Evolutionary conservation across 805 yeast genomes (phyloP).

Genomic region (Starmerella floris): DNA sequence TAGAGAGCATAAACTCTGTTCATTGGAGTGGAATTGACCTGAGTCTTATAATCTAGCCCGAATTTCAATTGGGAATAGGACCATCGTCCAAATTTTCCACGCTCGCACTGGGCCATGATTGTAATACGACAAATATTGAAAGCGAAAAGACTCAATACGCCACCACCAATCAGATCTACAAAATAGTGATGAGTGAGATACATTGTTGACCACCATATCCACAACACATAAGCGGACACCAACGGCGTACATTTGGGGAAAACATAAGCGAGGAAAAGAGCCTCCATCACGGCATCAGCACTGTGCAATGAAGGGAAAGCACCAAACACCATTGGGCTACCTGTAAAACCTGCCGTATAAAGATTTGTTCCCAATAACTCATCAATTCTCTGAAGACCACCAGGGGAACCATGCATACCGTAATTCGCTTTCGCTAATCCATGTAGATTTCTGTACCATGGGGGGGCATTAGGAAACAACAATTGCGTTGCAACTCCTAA

Average conservation of each 20-base stretch:
- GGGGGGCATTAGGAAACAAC: slow-evolving; percentile 87
- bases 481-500: slow-evolving; percentile 74
- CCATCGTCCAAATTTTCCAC: slow-evolving; percentile 32
- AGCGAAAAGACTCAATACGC: slow-evolving; percentile 58
- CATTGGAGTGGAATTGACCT: background rate
- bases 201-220: slow-evolving; percentile 99
- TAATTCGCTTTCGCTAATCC: slow-evolving; percentile 86
- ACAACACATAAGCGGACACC: slow-evolving; percentile 65
- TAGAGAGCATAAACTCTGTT: slow-evolving; percentile 7
- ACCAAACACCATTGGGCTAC: slow-evolving; percentile 88
- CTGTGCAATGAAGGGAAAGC: slow-evolving; percentile 80
- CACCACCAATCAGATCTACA: slow-evolving; percentile 87
- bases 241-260: slow-evolving; percentile 59
- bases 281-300: slow-evolving; percentile 90
- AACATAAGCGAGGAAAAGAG: slow-evolving; percentile 65
- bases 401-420: slow-evolving; percentile 86
- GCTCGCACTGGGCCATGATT: slow-evolving; percentile 41
- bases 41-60: slow-evolving; percentile 10
- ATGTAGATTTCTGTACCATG: slow-evolving; percentile 82
- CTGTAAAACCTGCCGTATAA: slow-evolving; percentile 68
- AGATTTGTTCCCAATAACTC: slow-evolving; percentile 60
- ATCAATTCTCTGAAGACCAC: slow-evolving; percentile 86
- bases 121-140: slow-evolving; percentile 57
- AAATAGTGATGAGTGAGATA: slow-evolving; percentile 94
- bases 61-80: slow-evolving; percentile 31